phyloP scores from a whole-genome alignment of 495 filamentous ascomycete genomes.

The Tuber melanosporum region DNA sequence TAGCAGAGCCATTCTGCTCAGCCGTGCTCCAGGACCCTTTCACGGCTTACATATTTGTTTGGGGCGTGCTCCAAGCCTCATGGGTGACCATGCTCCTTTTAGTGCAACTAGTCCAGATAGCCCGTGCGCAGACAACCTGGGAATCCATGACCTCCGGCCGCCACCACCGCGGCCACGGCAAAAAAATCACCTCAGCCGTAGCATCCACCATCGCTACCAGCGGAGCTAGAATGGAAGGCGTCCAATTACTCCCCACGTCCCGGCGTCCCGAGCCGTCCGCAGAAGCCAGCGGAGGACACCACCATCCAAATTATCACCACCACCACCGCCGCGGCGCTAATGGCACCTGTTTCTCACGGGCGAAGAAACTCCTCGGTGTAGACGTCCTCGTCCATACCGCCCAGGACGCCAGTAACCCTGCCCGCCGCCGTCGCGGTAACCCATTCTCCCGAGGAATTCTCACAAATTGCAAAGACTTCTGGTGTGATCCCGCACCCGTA shows the following conservation, averaged over 20 bases:
- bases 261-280: constrained; percentile 44
- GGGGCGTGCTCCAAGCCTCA: constrained; percentile 72
- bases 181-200: constrained; percentile 55
- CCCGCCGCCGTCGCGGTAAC: constrained; percentile 56
- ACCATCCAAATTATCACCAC: constrained; percentile 38
- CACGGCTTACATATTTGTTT: constrained; percentile 68
- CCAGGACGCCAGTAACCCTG: constrained; percentile 53
- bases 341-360: constrained; percentile 61
- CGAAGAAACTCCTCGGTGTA: constrained; percentile 76
- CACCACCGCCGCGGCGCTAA: constrained; percentile 41
- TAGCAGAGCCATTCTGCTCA: constrained; percentile 65
- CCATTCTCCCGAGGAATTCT: constrained; percentile 75
- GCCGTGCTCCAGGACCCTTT: constrained; percentile 73
- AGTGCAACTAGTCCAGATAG: constrained; percentile 85
- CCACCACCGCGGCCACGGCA: constrained; percentile 45
- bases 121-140: constrained; percentile 86
- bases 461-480: constrained; percentile 92
- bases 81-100: constrained; percentile 95
- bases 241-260: constrained; percentile 54
- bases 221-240: constrained; percentile 58
- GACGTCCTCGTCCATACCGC: constrained; percentile 87
- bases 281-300: constrained; percentile 44
- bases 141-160: constrained; percentile 78
- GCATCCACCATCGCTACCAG: constrained; percentile 73
- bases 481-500: constrained; percentile 78